Base-by-base conservation (phyloP, 192 early-diverging fungal genomes). In the Coemansia sp. region DNA sequence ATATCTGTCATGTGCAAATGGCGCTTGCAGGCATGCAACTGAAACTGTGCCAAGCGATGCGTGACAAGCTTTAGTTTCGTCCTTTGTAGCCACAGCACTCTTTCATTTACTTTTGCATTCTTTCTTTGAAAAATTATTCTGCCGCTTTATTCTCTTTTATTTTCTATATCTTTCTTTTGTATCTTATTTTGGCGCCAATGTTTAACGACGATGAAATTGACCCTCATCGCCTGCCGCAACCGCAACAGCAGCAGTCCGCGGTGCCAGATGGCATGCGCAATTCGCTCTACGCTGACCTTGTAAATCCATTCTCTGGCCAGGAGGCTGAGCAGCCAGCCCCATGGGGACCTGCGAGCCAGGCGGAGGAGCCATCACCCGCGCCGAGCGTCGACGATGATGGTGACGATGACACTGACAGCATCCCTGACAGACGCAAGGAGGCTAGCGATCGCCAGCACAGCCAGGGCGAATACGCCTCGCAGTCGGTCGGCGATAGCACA, bases 141-240 rank as follows among this genome's bases (percentile, higher is more conserved):
- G 23, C 35, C 41, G 25, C 5, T n/a, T 57, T 33, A 61, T 33
- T 39, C 5, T 36, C 56, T 26, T 63, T 26, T n/a, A 37, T 36
- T 37, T 34, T 58, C 14, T 34, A 20, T 41, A 41, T 47, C 37
- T 69, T 25, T 53, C 4, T 36, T 10, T 8, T 14, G 16, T 58
- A 35, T 20, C 28, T 58, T 36, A n/a, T 33, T 16, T 36, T 35
- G 34, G n/a, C 33, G 31, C 34, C 33, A 61, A 76, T 76, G 73
- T 66, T 63, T 53, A 34, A 45, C 41, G 61, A 58, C 4, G 77
- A 79, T 9, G 76, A 79, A 58, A 65, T 70, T 60, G 71, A 70
- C 62, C 77, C 77, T 48, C 65, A 74, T 79, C 77, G 77, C 38
- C 68, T 33, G 45, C 56, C 62, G 47, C 39, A 16, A 28, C 56